A percentile compares a stretch with the other conserved stretches of the same genome.
These are phyloP conservation scores for Sarocladium oryzae DNA, from an alignment of 2,329 filamentous ascomycete genomes.

Conservation along the genomic window DNA sequence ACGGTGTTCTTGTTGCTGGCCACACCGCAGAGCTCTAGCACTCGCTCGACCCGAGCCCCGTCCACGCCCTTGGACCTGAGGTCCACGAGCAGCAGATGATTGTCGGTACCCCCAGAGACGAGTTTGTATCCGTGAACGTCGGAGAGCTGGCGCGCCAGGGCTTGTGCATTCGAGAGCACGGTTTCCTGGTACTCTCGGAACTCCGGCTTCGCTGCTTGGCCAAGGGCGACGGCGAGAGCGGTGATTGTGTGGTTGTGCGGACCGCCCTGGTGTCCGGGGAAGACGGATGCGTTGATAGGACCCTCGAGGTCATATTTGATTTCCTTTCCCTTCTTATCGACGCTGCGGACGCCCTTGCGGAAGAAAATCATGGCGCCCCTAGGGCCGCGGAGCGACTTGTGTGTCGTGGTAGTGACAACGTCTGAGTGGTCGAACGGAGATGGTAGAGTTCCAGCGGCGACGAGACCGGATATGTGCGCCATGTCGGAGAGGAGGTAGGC, in stretches of 20 bases:
- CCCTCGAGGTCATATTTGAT: slow-evolving; percentile 76
- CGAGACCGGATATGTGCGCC: slow-evolving; percentile 89
- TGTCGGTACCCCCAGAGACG: slow-evolving; percentile 87
- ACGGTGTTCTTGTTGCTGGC: slow-evolving; percentile 98
- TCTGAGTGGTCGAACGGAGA: slow-evolving; percentile 83
- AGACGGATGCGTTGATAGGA: slow-evolving; percentile 90
- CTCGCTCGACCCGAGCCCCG: slow-evolving; percentile 77
- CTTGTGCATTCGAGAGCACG: slow-evolving; percentile 81
- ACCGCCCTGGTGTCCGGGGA: slow-evolving; percentile 93
- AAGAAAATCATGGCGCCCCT: slow-evolving; percentile 97
- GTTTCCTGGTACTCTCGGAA: slow-evolving; percentile 86
- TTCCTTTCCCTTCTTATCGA: slow-evolving; percentile 76
- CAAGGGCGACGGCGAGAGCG: slow-evolving; percentile 82
- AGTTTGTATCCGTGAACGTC: slow-evolving; percentile 72
- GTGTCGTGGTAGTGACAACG: slow-evolving; percentile 94
- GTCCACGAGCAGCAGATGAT: slow-evolving; percentile 87
- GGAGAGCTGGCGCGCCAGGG: slow-evolving; percentile 62
- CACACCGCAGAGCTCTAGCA: slow-evolving; percentile 83
- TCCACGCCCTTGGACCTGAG: slow-evolving; percentile 81
- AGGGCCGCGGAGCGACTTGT: slow-evolving; percentile 91
- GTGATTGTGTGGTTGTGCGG: slow-evolving; percentile 99
- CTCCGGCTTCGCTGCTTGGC: slow-evolving; percentile 79
- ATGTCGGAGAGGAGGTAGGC: slow-evolving; percentile 91
- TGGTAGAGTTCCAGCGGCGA: slow-evolving; percentile 82
- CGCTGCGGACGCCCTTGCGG: slow-evolving; percentile 77